Evolutionary conservation across 192 early-diverging fungal genomes (phyloP).

Genomic region (Backusella tarrabulga): DNA sequence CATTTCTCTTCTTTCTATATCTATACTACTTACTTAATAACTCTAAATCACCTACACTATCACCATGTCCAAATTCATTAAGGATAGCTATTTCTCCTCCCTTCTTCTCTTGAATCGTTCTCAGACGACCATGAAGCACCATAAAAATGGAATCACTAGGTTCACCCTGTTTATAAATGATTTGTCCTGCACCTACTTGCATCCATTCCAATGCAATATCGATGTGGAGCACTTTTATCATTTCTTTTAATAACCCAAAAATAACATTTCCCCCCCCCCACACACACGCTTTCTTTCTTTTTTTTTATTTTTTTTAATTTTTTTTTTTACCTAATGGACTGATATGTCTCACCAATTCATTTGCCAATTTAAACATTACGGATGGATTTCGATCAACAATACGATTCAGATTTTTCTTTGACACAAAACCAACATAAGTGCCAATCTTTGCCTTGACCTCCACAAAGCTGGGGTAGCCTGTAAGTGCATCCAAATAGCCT

Average conservation of each 20-base stretch:
- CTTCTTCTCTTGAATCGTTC: constrained; percentile 72
- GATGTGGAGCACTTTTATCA: constrained; percentile 59
- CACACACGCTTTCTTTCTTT: too few species aligned
- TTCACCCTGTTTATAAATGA: constrained; percentile 86
- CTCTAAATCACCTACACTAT: constrained; percentile 94
- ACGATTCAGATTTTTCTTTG: constrained; percentile 80
- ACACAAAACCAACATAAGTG: constrained; percentile 83
- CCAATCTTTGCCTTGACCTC: constrained; percentile 79
- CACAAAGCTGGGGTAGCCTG: constrained; percentile 88
- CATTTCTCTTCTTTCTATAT: not conserved
- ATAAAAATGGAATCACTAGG: constrained; percentile 87
- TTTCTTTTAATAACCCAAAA: not conserved
- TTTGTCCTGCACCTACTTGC: constrained; percentile 89
- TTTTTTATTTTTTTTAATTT: not conserved
- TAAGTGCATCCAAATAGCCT: constrained; percentile 90
- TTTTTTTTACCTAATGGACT: constrained; percentile 67
- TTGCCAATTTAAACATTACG: constrained; percentile 81
- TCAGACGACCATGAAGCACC: constrained; percentile 89
- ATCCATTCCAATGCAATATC: constrained; percentile 93
- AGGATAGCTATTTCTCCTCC: constrained; percentile 74
- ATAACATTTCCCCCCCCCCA: not conserved
- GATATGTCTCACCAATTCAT: constrained; percentile 76
- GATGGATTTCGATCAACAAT: constrained; percentile 83
- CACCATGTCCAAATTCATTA: constrained; percentile 91
- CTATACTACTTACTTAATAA: constrained; percentile 62